phyloP scores from a whole-genome alignment of 2,329 filamentous ascomycete genomes.

The Hypoxylon sp. region DNA sequence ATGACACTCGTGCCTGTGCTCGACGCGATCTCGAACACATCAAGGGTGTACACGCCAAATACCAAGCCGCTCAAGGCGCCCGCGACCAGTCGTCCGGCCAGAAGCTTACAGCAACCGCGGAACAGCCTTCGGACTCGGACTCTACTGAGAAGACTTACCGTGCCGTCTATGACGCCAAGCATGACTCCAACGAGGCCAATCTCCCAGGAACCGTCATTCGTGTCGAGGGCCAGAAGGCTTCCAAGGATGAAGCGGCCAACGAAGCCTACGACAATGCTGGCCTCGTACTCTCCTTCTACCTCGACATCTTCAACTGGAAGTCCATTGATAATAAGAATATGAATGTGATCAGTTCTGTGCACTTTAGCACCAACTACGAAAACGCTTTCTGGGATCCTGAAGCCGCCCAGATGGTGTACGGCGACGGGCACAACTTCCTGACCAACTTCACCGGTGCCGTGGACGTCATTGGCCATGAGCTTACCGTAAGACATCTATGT shows the following conservation, averaged over 20 bases:
- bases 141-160: conserved; percentile 49
- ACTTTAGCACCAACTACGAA: conserved; percentile 59
- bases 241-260: conserved; percentile 55
- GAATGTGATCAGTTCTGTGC: conserved; percentile 61
- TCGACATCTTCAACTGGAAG: conserved; percentile 58
- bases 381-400: conserved; percentile 64
- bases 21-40: conserved; percentile 52
- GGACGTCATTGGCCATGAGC: conserved; percentile 66
- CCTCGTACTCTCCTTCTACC: conserved; percentile 59
- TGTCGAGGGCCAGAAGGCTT: conserved; percentile 52
- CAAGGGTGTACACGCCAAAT: conserved; percentile 45
- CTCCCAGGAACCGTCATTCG: conserved; percentile 56
- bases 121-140: conserved; percentile 17
- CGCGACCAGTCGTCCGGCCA: conserved; percentile 25
- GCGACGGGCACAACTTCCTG: conserved; percentile 62
- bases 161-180: conserved; percentile 56
- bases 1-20: conserved; percentile 50
- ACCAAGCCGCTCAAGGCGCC: conserved; percentile 43
- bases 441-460: conserved; percentile 60
- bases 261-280: conserved; percentile 61
- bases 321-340: conserved; percentile 61
- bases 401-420: conserved; percentile 62
- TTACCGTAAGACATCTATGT: conserved; percentile 49
- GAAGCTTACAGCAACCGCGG: conserved; percentile 25
- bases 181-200: conserved; percentile 47